phyloP scores from a whole-genome alignment of 2,329 filamentous ascomycete genomes.

The Fusarium brevicatenulatum region DNA sequence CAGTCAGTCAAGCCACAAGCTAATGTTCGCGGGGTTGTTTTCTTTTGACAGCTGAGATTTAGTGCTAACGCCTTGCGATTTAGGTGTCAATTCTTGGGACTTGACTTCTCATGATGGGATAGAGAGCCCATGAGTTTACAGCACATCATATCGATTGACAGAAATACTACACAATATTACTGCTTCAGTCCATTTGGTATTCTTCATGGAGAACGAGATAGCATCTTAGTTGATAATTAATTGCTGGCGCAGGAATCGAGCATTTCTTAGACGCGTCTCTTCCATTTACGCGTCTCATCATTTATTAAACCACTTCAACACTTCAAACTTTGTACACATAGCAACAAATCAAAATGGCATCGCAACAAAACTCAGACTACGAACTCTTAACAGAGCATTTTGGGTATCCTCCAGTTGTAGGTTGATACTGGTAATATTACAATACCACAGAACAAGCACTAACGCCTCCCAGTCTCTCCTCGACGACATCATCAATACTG shows the following conservation, averaged over 20 bases:
- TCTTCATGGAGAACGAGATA: neutral
- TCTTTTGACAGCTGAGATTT: neutral
- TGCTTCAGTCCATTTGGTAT: no score
- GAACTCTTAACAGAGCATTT: conserved; percentile 94
- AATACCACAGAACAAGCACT: neutral
- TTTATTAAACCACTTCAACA: neutral
- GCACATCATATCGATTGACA: neutral
- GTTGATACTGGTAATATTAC: conserved; percentile 46
- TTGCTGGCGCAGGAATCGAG: conserved; percentile 5
- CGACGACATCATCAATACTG: conserved; percentile 97
- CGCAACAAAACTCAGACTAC: conserved; percentile 59
- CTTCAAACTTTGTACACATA: neutral
- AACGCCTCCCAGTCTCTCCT: conserved; percentile 75
- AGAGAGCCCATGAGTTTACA: neutral
- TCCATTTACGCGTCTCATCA: conserved; percentile 28
- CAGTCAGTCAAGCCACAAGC: conserved; percentile 20
- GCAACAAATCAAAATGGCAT: conserved; percentile 43
- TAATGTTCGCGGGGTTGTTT: conserved; percentile 26
- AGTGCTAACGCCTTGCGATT: conserved; percentile 33
- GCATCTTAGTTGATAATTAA: neutral
- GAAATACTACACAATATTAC: neutral
- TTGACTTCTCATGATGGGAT: conserved; percentile 3
- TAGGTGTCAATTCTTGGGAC: conserved; percentile 5
- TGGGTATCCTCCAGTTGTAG: conserved; percentile 89
- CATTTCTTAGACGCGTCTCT: conserved; percentile 17